phyloP scores from a whole-genome alignment of 176 grass and related monocot species.

The Pontederia crassipes region DNA sequence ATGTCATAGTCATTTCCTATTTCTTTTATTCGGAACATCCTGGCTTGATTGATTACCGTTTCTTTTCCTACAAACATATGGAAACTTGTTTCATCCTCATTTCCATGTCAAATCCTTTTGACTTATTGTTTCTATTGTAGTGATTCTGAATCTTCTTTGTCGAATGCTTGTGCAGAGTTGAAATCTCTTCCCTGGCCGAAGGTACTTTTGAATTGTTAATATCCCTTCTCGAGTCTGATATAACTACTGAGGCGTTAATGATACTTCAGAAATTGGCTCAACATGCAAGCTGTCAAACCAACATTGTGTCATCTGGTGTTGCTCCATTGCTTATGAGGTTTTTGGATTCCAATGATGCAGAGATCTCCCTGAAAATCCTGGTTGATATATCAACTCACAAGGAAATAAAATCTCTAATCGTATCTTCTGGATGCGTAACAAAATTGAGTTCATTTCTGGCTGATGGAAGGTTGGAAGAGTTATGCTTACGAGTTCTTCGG shows the following conservation, averaged over 20 bases:
- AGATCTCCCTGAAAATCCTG: constrained; percentile 55
- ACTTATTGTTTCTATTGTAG: background rate
- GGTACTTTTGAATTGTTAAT: constrained; percentile 37
- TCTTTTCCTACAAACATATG: background rate
- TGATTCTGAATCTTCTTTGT: background rate
- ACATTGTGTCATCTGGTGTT: constrained; percentile 35
- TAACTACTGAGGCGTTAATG: constrained; percentile 48
- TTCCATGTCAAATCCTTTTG: background rate
- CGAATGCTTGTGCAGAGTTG: constrained; percentile 29
- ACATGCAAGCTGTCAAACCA: constrained; percentile 31
- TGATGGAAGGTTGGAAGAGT: constrained; percentile 46
- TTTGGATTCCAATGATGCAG: constrained; percentile 41
- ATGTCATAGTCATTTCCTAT: too few relatives aligned
- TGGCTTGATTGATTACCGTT: background rate
- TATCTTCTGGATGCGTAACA: constrained; percentile 56
- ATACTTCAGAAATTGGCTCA: constrained; percentile 42
- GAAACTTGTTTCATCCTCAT: background rate
- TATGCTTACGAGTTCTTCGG: constrained; percentile 49
- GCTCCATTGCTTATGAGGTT: constrained; percentile 33
- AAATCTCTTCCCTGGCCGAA: constrained; percentile 42
- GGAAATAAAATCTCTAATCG: constrained; percentile 37
- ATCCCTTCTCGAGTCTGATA: constrained; percentile 51
- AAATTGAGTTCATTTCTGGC: constrained; percentile 41
- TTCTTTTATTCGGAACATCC: too few relatives aligned
- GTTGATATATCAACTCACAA: constrained; percentile 41